Conservation (phyloP, 1,284 basidiomycete species). For the Amylostereum chailletii region DNA sequence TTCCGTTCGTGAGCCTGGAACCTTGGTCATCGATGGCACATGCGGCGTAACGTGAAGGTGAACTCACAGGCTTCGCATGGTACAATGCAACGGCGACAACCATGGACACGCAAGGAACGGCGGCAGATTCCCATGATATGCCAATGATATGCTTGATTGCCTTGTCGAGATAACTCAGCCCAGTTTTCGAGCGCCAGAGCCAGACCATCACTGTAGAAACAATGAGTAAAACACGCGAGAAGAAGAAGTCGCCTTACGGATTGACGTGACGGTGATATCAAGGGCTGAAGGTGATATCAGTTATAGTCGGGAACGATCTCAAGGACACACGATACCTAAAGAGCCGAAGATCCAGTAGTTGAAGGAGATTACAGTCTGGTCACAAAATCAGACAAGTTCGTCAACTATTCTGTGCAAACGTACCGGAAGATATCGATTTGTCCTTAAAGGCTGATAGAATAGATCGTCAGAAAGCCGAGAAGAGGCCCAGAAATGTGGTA, state of each 20-base stretch:
- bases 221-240: not conserved
- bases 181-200: constrained; percentile 36
- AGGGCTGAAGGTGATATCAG: constrained; percentile 20
- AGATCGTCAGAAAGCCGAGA: not conserved
- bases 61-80: constrained; percentile 27
- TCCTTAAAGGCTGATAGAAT: constrained; percentile 22
- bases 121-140: constrained; percentile 40
- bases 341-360: constrained; percentile 34
- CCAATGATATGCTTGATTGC: constrained; percentile 32
- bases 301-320: not conserved
- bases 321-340: constrained; percentile 19
- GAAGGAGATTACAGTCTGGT: constrained; percentile 31
- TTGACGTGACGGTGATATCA: constrained; percentile 31
- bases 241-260: constrained; percentile 23
- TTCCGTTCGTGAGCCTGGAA: constrained; percentile 25
- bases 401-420: constrained; percentile 2
- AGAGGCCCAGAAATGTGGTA: not conserved
- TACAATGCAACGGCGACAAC: constrained; percentile 32
- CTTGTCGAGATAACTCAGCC: constrained; percentile 31
- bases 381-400: not conserved
- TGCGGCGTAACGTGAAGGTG: not conserved
- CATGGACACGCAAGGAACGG: constrained; percentile 35
- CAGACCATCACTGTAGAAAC: constrained; percentile 27
- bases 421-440: constrained; percentile 24
- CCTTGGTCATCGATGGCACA: not conserved